Evolutionary conservation across 2,329 filamentous ascomycete species (phyloP).

Genomic region (Arthrobotrys conoides): DNA sequence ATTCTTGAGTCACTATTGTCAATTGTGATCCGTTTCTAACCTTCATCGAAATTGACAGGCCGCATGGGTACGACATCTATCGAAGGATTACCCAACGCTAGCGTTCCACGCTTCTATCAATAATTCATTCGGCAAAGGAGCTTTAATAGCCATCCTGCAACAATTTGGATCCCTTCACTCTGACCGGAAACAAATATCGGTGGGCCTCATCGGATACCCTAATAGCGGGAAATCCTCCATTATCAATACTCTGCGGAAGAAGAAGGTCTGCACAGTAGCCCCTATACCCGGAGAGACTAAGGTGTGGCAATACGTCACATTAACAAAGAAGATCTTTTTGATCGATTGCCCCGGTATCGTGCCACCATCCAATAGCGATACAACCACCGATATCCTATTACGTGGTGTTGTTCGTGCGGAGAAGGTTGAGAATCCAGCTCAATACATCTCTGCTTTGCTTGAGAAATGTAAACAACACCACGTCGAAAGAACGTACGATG

Average conservation of each 20-base stretch:
- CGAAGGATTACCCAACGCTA: conserved; percentile 91
- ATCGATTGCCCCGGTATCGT: conserved; percentile 98
- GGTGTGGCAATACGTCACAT: conserved; percentile 96
- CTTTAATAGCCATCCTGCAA: conserved; percentile 88
- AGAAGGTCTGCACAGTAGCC: conserved; percentile 92
- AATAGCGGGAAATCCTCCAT: conserved; percentile 97
- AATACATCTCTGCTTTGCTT: conserved; percentile 90
- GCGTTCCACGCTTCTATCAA: conserved; percentile 96
- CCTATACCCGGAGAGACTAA: conserved; percentile 98
- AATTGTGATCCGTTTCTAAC: conserved; percentile 49
- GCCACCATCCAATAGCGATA: conserved; percentile 86
- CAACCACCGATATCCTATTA: conserved; percentile 87
- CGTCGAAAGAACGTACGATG: conserved; percentile 91
- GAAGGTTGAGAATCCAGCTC: conserved; percentile 95
- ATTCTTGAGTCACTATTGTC: conserved; percentile 57
- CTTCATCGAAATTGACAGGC: conserved; percentile 73
- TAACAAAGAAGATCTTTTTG: conserved; percentile 94
- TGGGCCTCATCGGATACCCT: conserved; percentile 89
- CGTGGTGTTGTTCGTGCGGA: conserved; percentile 94
- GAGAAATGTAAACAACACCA: conserved; percentile 85
- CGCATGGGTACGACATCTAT: conserved; percentile 89
- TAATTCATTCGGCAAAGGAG: conserved; percentile 97
- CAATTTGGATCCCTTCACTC: conserved; percentile 93
- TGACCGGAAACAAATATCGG: conserved; percentile 92
- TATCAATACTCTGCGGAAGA: conserved; percentile 94